Conservation (phyloP, 768 basidiomycete species). For the Tricholoma saponaceum region DNA sequence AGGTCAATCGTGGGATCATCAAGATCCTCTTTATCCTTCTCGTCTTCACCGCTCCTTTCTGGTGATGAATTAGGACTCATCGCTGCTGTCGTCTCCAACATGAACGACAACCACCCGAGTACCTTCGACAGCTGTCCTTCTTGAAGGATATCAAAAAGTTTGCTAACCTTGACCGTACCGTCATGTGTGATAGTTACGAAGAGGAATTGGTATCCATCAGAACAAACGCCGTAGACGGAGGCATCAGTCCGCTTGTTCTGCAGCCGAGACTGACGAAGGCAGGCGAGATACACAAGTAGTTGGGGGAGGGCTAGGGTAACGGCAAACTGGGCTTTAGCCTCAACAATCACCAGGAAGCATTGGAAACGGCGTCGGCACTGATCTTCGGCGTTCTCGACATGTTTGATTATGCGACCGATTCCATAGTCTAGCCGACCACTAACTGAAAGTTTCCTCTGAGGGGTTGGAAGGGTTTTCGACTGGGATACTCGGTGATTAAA, state of each 20-base stretch:
- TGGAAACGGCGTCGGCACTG: not conserved
- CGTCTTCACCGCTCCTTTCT: not conserved
- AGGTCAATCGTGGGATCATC: not conserved
- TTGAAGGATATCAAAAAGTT: not conserved
- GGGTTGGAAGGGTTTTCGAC: not conserved
- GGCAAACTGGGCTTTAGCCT: not conserved
- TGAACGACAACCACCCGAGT: not conserved
- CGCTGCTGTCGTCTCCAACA: not conserved
- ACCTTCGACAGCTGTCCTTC: not conserved
- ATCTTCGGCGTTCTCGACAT: not conserved
- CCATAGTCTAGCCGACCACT: not conserved
- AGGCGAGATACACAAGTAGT: not conserved
- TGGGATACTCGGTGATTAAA: not conserved
- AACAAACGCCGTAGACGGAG: not conserved
- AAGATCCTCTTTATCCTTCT: not conserved
- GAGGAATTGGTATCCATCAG: not conserved
- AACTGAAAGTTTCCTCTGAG: not conserved
- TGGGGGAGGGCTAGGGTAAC: not conserved
- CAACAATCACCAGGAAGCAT: constrained; percentile 1
- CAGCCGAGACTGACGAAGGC: not conserved
- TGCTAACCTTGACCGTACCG: not conserved
- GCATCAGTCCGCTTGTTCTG: not conserved
- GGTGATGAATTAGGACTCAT: not conserved
- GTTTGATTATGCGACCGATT: not conserved
- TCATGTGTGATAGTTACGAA: not conserved